Percentiles rank a stretch among this genome's conserved stretches.
phyloP scores from a whole-genome alignment of 164 flowering plant genomes.

The Chimonanthus salicifolius region DNA sequence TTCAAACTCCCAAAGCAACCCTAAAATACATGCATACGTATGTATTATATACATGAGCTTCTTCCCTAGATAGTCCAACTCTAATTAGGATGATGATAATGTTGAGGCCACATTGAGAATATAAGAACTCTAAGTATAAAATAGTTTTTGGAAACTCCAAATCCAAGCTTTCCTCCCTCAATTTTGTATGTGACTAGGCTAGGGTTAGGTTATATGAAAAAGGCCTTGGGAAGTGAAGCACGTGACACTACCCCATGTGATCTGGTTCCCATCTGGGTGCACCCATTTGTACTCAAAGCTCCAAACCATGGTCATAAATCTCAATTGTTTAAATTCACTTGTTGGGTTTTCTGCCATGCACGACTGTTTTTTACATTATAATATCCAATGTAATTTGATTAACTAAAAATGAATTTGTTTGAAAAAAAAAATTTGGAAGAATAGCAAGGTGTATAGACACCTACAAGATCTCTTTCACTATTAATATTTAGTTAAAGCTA shows the following conservation, averaged over 20 bases:
- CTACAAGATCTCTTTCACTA: not conserved
- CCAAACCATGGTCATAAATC: not conserved
- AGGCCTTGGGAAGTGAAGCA: constrained; percentile 18
- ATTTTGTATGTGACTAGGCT: constrained; percentile 1
- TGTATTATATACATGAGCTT: constrained; percentile 4
- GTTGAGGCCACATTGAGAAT: constrained; percentile 1
- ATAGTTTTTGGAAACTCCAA: constrained; percentile 1
- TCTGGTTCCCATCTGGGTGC: not conserved
- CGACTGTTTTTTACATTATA: too few species aligned
- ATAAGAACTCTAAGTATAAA: not conserved
- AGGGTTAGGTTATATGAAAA: not conserved
- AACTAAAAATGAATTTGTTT: not conserved
- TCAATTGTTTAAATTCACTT: not conserved
- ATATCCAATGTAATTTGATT: too few species aligned
- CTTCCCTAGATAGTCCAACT: constrained; percentile 7
- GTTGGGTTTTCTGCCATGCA: not conserved
- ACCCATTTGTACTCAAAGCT: constrained; percentile 1
- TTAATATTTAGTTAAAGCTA: too few species aligned
- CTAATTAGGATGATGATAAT: not conserved
- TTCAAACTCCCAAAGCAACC: not conserved
- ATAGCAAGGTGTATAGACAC: not conserved
- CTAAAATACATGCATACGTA: not conserved
- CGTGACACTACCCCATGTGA: constrained; percentile 23
- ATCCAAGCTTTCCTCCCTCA: constrained; percentile 9
- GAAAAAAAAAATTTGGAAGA: not conserved